Percentiles rank a stretch among this genome's conserved stretches.
phyloP scores from a whole-genome alignment of 2,329 filamentous ascomycete species.

The Fusarium xyrophilum region DNA sequence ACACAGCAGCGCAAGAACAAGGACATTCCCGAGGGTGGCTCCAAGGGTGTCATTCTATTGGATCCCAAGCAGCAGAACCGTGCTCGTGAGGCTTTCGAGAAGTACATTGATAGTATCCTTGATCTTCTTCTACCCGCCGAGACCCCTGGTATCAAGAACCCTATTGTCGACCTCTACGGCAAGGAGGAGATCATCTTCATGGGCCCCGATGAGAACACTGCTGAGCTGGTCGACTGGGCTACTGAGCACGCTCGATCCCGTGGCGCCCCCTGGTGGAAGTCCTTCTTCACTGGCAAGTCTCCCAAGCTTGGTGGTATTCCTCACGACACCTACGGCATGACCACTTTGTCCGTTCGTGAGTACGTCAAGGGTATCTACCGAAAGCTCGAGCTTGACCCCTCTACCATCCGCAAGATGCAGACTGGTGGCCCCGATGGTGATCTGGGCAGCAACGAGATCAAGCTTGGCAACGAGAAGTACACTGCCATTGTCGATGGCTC shows the following conservation, averaged over 20 bases:
- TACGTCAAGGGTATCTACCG: constrained; percentile 97
- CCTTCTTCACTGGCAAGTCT: constrained; percentile 99
- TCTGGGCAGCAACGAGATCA: constrained; percentile 95
- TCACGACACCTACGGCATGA: constrained; percentile 97
- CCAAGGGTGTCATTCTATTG: constrained; percentile 95
- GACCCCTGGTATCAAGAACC: constrained; percentile 98
- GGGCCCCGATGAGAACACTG: constrained; percentile 99
- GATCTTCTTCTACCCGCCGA: constrained; percentile 88
- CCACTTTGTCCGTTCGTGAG: constrained; percentile 92
- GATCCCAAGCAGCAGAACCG: constrained; percentile 95
- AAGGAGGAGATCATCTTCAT: constrained; percentile 98
- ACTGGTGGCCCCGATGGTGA: constrained; percentile 97
- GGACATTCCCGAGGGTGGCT: constrained; percentile 97
- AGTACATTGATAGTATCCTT: constrained; percentile 98
- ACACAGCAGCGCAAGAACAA: constrained; percentile 99
- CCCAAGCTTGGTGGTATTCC: constrained; percentile 95
- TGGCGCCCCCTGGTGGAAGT: constrained; percentile 99
- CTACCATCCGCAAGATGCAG: constrained; percentile 89
- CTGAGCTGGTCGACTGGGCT: constrained; percentile 97
- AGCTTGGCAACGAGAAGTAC: constrained; percentile 95
- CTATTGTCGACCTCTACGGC: constrained; percentile 92
- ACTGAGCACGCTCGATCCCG: constrained; percentile 88
- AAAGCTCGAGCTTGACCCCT: constrained; percentile 88
- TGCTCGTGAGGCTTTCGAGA: constrained; percentile 91
- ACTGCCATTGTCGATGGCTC: constrained; percentile 94